These are phyloP conservation scores for Neospora caninum DNA, from an alignment of 169 alveolate genomes.

Conservation along the genomic window DNA sequence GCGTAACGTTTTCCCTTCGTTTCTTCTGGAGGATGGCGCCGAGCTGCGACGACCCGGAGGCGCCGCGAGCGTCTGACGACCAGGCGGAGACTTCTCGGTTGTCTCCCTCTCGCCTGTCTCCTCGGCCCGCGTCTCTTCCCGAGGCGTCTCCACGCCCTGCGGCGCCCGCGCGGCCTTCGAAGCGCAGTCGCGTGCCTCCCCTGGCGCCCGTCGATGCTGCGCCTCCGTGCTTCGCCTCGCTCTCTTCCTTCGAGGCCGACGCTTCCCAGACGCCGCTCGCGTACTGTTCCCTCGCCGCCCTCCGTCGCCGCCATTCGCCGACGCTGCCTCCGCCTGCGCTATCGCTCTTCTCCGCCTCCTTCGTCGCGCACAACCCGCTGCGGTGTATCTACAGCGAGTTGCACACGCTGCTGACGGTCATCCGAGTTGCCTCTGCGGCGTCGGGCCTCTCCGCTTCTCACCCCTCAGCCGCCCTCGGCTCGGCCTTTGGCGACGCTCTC, in stretches of 20 bases:
- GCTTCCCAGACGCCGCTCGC: not conserved
- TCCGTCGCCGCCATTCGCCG: not conserved
- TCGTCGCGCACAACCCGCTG: not conserved
- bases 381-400: conserved; percentile 32
- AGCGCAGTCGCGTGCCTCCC: not conserved
- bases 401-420: conserved; percentile 19
- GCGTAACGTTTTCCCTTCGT: too few species aligned
- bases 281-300: not conserved
- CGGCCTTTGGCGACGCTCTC: not conserved
- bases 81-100: too few species aligned
- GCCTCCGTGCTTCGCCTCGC: not conserved
- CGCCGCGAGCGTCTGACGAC: not conserved
- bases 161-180: too few species aligned
- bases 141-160: too few species aligned
- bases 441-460: not conserved
- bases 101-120: too few species aligned
- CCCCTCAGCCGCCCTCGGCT: not conserved
- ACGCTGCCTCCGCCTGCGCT: not conserved
- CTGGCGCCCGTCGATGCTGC: not conserved
- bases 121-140: too few species aligned
- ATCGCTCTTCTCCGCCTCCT: not conserved
- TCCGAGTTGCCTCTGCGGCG: not conserved
- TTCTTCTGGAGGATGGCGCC: not conserved
- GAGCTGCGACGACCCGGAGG: not conserved
- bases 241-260: not conserved